These are phyloP conservation scores for Celoporthe dispersa DNA, from an alignment of 2,329 filamentous ascomycete genomes.

Conservation along the genomic window DNA sequence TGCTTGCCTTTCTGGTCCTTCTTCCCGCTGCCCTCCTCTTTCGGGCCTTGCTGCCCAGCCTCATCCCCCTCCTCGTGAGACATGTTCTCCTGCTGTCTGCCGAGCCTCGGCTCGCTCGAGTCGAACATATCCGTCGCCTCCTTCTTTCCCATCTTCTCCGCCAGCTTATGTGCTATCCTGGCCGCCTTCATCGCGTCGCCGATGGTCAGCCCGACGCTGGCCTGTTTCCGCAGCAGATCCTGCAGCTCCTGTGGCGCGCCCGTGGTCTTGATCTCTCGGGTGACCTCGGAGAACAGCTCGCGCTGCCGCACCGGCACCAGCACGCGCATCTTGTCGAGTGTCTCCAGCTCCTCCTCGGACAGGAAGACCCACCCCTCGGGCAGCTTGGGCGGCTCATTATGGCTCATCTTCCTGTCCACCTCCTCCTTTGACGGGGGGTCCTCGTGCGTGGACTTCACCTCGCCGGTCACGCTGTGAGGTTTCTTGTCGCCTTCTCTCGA, in stretches of 20 bases:
- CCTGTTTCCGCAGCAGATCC: conserved; percentile 60
- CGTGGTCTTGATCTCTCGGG: conserved; percentile 66
- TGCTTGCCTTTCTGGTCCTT: conserved; percentile 38
- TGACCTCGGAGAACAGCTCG: conserved; percentile 60
- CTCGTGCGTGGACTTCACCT: conserved; percentile 11
- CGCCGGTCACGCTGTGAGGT: not conserved
- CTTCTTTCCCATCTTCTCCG: conserved; percentile 44
- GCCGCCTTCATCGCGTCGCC: conserved; percentile 63
- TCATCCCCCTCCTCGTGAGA: conserved; percentile 30
- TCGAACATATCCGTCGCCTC: conserved; percentile 31
- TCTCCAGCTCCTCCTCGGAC: conserved; percentile 51
- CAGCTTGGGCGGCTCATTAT: conserved; percentile 33
- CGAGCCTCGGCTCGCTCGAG: conserved; percentile 35
- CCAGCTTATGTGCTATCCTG: conserved; percentile 59
- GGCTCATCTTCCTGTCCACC: not conserved
- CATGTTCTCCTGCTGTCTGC: conserved; percentile 34
- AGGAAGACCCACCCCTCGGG: conserved; percentile 54
- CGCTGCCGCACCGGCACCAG: conserved; percentile 67
- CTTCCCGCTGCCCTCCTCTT: conserved; percentile 41
- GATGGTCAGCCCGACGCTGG: conserved; percentile 53
- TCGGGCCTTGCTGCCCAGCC: conserved; percentile 23
- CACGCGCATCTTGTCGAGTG: conserved; percentile 64
- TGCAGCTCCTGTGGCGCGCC: conserved; percentile 73
- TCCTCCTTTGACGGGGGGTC: conserved; percentile 4
- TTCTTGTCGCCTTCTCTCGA: conserved; percentile 13